phyloP scores from a whole-genome alignment of 768 basidiomycete species.

The Piloderma croceum region DNA sequence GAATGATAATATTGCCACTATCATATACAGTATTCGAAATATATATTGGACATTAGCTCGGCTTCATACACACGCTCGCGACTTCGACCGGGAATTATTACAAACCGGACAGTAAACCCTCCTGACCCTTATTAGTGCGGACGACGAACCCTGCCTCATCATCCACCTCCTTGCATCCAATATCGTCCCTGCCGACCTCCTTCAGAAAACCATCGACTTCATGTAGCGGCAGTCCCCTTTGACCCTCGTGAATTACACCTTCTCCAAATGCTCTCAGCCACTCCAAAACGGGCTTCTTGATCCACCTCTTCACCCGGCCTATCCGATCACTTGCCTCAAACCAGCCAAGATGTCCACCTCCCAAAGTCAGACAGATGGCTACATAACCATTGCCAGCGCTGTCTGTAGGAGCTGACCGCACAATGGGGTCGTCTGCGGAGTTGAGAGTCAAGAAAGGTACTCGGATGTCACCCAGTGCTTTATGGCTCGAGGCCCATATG shows the following conservation, averaged over 20 bases:
- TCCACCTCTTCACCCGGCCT: constrained; percentile 49
- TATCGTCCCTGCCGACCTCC: constrained; percentile 49
- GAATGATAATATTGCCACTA: constrained; percentile 42
- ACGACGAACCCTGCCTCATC: constrained; percentile 49
- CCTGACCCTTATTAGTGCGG: constrained; percentile 47
- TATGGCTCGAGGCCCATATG: constrained; percentile 52
- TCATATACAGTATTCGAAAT: constrained; percentile 4
- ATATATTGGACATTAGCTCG: constrained; percentile 5
- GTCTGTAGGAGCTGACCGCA: constrained; percentile 56
- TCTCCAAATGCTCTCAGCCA: constrained; percentile 8
- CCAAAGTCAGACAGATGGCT: constrained; percentile 53
- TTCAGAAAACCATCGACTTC: constrained; percentile 57
- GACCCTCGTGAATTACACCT: constrained; percentile 36
- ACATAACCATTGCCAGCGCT: constrained; percentile 48
- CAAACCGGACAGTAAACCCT: constrained; percentile 57
- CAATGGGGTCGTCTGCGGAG: constrained; percentile 73
- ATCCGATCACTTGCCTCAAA: constrained; percentile 49
- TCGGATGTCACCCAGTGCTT: constrained; percentile 49
- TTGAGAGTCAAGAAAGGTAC: constrained; percentile 76
- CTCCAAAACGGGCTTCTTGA: constrained; percentile 65
- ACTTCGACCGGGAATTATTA: constrained; percentile 59
- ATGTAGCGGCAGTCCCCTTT: constrained; percentile 29
- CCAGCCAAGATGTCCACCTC: constrained; percentile 83
- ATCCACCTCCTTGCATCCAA: constrained; percentile 56
- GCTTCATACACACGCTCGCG: constrained; percentile 3